phyloP scores from a whole-genome alignment of 2,329 filamentous ascomycete species.

The Byssoonygena ceratinophila region DNA sequence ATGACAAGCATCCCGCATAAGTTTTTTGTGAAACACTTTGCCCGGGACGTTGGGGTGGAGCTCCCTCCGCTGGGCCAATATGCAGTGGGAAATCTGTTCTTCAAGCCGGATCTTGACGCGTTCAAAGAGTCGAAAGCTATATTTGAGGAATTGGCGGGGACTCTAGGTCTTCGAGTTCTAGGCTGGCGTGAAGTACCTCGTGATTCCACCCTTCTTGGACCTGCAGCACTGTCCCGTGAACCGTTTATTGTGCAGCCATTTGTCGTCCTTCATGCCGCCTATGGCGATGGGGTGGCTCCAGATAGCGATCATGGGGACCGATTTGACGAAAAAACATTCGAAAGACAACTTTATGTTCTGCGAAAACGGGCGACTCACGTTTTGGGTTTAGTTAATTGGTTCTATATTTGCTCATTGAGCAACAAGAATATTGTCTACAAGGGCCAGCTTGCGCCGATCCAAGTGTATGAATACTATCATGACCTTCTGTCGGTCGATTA shows the following conservation, averaged over 20 bases:
- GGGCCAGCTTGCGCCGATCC: constrained; percentile 83
- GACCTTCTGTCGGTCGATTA: constrained; percentile 95
- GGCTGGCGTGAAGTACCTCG: constrained; percentile 94
- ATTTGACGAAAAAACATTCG: constrained; percentile 79
- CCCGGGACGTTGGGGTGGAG: constrained; percentile 76
- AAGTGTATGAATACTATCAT: constrained; percentile 97
- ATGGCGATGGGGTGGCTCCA: constrained; percentile 69
- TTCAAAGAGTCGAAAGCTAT: constrained; percentile 81
- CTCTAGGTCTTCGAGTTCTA: constrained; percentile 75
- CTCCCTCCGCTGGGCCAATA: constrained; percentile 86
- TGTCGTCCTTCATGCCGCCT: constrained; percentile 74
- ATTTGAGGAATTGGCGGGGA: constrained; percentile 88
- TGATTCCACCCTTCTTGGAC: constrained; percentile 85
- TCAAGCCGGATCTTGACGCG: constrained; percentile 89
- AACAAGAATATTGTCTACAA: constrained; percentile 99
- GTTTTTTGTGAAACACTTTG: constrained; percentile 98
- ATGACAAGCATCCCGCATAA: constrained; percentile 98
- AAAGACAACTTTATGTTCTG: constrained; percentile 85
- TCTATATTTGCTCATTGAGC: constrained; percentile 90
- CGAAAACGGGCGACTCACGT: constrained; percentile 91
- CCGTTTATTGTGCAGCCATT: constrained; percentile 93
- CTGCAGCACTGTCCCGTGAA: constrained; percentile 85
- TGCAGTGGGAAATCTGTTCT: constrained; percentile 94
- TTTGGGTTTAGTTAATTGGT: constrained; percentile 95
- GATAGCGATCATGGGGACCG: constrained; percentile 64